Evolutionary conservation across 768 basidiomycete species (phyloP).

Genomic region (Suillus bovinus): DNA sequence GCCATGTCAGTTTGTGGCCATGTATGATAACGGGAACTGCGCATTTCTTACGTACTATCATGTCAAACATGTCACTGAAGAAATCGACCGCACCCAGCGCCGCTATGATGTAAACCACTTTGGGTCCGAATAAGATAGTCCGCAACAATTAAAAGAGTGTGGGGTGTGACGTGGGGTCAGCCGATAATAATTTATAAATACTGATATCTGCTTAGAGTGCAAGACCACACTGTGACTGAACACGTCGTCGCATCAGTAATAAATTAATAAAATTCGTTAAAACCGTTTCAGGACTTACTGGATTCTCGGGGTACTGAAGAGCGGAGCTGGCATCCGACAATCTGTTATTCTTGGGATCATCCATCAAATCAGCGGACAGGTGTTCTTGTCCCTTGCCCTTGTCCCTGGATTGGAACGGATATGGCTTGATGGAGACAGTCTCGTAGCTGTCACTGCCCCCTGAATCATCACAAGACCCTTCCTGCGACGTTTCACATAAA

Average conservation of each 20-base stretch:
- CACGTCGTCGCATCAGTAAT: background rate
- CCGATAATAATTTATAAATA: background rate
- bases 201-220: constrained; percentile 3
- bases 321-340: constrained; percentile 11
- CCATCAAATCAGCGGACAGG: background rate
- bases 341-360: constrained; percentile 3
- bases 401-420: constrained; percentile 2
- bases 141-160: background rate
- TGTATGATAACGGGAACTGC: background rate
- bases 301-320: constrained; percentile 6
- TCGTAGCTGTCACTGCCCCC: constrained; percentile 6
- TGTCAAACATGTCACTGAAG: background rate
- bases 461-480: background rate
- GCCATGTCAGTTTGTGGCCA: background rate
- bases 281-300: constrained; percentile 2
- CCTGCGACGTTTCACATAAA: background rate
- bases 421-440: background rate
- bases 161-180: no score
- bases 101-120: background rate
- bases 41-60: background rate
- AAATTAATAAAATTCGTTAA: background rate
- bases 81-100: background rate
- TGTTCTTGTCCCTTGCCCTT: background rate
- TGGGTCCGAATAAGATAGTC: background rate
- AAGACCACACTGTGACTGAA: constrained; percentile 13